phyloP scores from a whole-genome alignment of 306 rosid species.

The Rubus parviflorus region DNA sequence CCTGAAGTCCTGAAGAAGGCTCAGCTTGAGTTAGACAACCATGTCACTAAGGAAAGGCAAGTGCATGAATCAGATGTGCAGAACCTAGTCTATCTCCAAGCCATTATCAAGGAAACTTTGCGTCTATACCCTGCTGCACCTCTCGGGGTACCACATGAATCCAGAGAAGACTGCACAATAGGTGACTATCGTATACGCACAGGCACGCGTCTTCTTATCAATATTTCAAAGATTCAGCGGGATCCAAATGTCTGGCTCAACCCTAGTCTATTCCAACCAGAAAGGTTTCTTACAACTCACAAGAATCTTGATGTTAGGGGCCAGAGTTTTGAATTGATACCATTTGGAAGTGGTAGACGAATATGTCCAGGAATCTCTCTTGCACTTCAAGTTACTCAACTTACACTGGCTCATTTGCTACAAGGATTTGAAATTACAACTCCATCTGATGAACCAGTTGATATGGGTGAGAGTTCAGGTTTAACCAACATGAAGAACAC shows the following conservation, averaged over 20 bases:
- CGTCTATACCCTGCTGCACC: neutral
- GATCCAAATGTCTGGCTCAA: neutral
- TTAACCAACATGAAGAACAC: neutral
- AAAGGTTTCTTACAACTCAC: slow-evolving; percentile 5
- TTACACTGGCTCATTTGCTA: neutral
- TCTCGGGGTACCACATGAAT: neutral
- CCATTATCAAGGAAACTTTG: neutral
- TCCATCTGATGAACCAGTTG: slow-evolving; percentile 2
- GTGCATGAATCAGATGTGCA: neutral
- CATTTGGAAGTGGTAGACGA: slow-evolving; percentile 4
- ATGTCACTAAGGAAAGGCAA: neutral
- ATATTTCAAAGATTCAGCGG: neutral
- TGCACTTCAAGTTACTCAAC: neutral
- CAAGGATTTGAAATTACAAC: neutral
- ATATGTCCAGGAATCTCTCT: slow-evolving; percentile 1
- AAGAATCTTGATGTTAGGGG: neutral
- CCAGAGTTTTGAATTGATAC: neutral
- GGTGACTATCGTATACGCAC: neutral
- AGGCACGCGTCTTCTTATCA: neutral
- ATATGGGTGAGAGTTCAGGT: slow-evolving; percentile 1
- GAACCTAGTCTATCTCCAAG: neutral
- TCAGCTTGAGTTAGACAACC: neutral
- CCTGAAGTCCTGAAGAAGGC: neutral
- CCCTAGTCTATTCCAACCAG: neutral
- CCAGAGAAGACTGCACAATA: slow-evolving; percentile 1